Evolutionary conservation across 2,329 filamentous ascomycete species (phyloP).

Genomic region (Nannizziopsis barbatae): DNA sequence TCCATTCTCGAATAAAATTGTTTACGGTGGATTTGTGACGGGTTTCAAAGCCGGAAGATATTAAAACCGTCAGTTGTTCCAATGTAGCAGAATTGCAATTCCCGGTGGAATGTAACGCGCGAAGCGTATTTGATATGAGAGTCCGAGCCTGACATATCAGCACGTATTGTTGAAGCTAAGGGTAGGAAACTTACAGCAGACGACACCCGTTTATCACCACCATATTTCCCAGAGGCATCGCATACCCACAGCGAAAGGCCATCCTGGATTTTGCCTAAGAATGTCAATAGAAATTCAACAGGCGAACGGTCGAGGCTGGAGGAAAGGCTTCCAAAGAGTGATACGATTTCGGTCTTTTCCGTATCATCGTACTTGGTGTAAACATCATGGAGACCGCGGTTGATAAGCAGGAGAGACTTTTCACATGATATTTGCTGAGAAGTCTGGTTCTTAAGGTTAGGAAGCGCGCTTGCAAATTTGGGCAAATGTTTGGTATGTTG

Average conservation of each 20-base stretch:
- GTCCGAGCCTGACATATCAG: conserved; percentile 22
- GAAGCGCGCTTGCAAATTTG: neutral
- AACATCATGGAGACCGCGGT: conserved; percentile 41
- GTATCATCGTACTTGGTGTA: conserved; percentile 42
- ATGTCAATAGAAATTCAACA: conserved; percentile 42
- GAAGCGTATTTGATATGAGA: conserved; percentile 24
- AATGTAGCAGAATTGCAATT: conserved; percentile 30
- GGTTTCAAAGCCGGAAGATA: conserved; percentile 45
- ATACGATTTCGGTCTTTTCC: conserved; percentile 31
- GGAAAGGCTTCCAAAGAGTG: conserved; percentile 45
- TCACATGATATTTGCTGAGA: conserved; percentile 2
- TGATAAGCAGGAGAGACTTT: conserved; percentile 24
- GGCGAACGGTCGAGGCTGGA: conserved; percentile 44
- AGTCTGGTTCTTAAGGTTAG: neutral
- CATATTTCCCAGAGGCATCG: conserved; percentile 24
- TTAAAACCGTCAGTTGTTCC: conserved; percentile 41
- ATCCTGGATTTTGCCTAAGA: conserved; percentile 49
- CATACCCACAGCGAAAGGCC: conserved; percentile 28
- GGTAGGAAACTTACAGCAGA: conserved; percentile 26
- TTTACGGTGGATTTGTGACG: conserved; percentile 42
- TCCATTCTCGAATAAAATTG: conserved; percentile 54
- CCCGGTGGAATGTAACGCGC: conserved; percentile 23
- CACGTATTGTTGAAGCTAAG: neutral
- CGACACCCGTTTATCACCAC: conserved; percentile 24
- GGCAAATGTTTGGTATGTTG: neutral